Evolutionary conservation across 2,329 filamentous ascomycete genomes (phyloP).

Genomic region (Epichloe baconii): DNA sequence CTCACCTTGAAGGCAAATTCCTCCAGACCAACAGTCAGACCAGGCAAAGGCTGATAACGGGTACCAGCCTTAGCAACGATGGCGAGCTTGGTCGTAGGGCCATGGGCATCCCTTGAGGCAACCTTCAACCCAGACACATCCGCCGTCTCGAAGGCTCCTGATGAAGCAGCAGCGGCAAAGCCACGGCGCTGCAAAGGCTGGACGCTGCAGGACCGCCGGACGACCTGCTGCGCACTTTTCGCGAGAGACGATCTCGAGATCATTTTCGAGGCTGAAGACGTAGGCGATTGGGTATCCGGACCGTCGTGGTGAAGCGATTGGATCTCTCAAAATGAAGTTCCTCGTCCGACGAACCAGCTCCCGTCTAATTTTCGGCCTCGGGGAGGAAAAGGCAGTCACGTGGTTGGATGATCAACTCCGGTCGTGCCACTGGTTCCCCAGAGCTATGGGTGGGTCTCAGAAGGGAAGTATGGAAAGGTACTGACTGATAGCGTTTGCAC

Average conservation of each 20-base stretch:
- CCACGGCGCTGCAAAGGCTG: slow-evolving; percentile 35
- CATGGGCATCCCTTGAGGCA: slow-evolving; percentile 77
- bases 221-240: slow-evolving; percentile 44
- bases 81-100: slow-evolving; percentile 81
- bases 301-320: slow-evolving; percentile 27
- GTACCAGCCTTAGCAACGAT: slow-evolving; percentile 91
- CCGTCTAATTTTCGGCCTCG: slow-evolving; percentile 31
- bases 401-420: slow-evolving; percentile 14
- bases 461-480: not conserved
- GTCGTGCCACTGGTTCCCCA: not conserved
- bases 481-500: too few relatives aligned
- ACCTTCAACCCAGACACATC: slow-evolving; percentile 84
- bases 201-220: slow-evolving; percentile 44
- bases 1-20: slow-evolving; percentile 93
- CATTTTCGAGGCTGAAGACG: slow-evolving; percentile 45
- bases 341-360: slow-evolving; percentile 25
- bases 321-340: slow-evolving; percentile 28
- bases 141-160: slow-evolving; percentile 77
- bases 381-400: slow-evolving; percentile 21
- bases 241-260: slow-evolving; percentile 48
- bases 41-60: slow-evolving; percentile 79
- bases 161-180: slow-evolving; percentile 47
- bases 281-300: slow-evolving; percentile 39
- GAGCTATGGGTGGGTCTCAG: not conserved
- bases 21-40: slow-evolving; percentile 79